Percentiles rank a stretch among this genome's conserved stretches.
These are phyloP conservation scores for Amanita muscaria DNA, from an alignment of 768 basidiomycete species.

Conservation along the genomic window DNA sequence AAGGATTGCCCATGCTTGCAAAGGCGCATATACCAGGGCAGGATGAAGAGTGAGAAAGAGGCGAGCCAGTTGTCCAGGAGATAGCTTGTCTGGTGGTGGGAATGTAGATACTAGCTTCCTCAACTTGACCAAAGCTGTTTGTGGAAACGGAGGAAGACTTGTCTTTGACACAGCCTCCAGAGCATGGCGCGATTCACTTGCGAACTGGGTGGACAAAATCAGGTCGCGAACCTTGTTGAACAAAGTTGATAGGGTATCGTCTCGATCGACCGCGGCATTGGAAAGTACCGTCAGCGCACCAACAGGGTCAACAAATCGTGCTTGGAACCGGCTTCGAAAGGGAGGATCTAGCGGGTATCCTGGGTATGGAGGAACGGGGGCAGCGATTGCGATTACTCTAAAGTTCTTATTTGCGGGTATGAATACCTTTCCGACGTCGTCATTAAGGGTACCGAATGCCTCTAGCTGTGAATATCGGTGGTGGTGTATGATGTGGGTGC, in stretches of 20 bases:
- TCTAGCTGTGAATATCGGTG: conserved; percentile 48
- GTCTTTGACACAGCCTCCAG: conserved; percentile 47
- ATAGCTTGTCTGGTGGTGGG: conserved; percentile 33
- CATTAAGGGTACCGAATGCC: conserved; percentile 18
- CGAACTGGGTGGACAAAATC: conserved; percentile 54
- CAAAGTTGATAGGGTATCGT: conserved; percentile 16
- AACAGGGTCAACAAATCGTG: conserved; percentile 56
- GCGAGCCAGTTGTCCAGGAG: conserved; percentile 42
- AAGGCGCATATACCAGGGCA: conserved; percentile 42
- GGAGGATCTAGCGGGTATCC: conserved; percentile 62
- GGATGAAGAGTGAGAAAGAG: conserved; percentile 55
- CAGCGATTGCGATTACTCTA: conserved; percentile 60
- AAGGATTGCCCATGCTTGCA: conserved; percentile 56
- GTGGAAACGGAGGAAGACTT: conserved; percentile 52
- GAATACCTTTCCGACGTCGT: conserved; percentile 35
- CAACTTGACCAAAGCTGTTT: conserved; percentile 51
- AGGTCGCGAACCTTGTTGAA: conserved; percentile 43
- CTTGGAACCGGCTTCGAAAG: conserved; percentile 61
- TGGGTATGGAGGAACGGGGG: conserved; percentile 60
- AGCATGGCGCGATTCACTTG: conserved; percentile 47
- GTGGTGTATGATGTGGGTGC: conserved; percentile 60
- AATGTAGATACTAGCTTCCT: conserved; percentile 36
- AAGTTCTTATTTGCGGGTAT: conserved; percentile 62
- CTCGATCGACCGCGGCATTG: conserved; percentile 9
- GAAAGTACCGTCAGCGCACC: conserved; percentile 41